Percentiles rank a stretch among this genome's conserved stretches.
Conservation (phyloP, 441 rosid genomes). For the Adansonia rubrostipa region DNA sequence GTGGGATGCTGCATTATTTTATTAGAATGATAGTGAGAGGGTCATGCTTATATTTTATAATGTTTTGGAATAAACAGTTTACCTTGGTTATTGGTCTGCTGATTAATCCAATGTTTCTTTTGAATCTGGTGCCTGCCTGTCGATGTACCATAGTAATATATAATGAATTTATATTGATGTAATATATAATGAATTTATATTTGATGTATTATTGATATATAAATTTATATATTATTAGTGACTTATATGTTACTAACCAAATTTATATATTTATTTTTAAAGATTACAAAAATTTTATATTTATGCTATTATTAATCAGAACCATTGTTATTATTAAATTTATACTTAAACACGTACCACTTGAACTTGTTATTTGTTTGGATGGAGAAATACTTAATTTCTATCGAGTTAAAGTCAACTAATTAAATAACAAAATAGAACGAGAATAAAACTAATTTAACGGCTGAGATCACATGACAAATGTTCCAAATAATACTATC, state of each 20-base stretch:
- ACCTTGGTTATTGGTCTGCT: slow-evolving; percentile 6
- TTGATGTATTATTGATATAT: too few species aligned
- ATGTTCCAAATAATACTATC: not conserved
- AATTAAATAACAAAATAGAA: not conserved
- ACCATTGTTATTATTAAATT: not conserved
- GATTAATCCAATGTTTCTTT: not conserved
- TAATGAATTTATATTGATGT: too few species aligned
- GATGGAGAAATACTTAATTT: not conserved
- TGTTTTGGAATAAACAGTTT: slow-evolving; percentile 18
- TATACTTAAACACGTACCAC: not conserved
- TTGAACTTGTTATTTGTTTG: not conserved
- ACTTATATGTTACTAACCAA: too few species aligned
- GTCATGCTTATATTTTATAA: slow-evolving; percentile 18
- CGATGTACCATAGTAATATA: not conserved
- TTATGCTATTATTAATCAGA: too few species aligned
- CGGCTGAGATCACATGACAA: slow-evolving; percentile 11
- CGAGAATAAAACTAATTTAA: not conserved
- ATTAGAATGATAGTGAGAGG: not conserved
- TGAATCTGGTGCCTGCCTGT: not conserved
- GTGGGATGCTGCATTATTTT: not conserved
- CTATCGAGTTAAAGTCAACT: slow-evolving; percentile 13
- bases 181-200: too few species aligned
- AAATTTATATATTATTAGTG: too few species aligned
- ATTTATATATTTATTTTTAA: too few species aligned
- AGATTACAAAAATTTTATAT: too few species aligned